Evolutionary conservation across 2,329 filamentous ascomycete species (phyloP), one percentile per base, ranked within the genome.

Genomic region (Hymenotorrendiella dingleyae): DNA sequence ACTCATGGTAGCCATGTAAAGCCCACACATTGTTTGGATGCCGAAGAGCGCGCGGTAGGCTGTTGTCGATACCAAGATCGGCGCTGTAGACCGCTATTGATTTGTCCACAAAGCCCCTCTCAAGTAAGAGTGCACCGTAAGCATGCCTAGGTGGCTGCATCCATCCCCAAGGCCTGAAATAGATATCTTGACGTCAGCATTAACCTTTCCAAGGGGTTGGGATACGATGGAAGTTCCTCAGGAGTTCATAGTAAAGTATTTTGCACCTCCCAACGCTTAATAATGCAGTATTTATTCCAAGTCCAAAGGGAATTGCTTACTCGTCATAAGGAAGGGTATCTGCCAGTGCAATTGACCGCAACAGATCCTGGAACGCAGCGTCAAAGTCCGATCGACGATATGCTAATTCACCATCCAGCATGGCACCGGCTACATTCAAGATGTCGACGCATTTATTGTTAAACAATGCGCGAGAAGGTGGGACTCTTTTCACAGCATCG

Each of bases 161-260:
- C 83, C 84, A 88, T 0, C 80, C 81, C 83, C 83, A 87, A 0
- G 84, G 84, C 58, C n/a, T n/a, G n/a, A n/a, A n/a, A n/a, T n/a
- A n/a, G n/a, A n/a, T n/a, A n/a, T n/a, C n/a, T n/a, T n/a, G n/a
- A n/a, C n/a, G n/a, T n/a, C n/a, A n/a, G n/a, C n/a, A n/a, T n/a
- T n/a, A n/a, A n/a, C n/a, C n/a, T n/a, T n/a, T n/a, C n/a, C n/a
- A n/a, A n/a, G n/a, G n/a, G n/a, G n/a, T n/a, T n/a, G n/a, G n/a
- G n/a, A n/a, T n/a, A n/a, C n/a, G n/a, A n/a, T n/a, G n/a, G n/a
- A n/a, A n/a, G n/a, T n/a, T n/a, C n/a, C n/a, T n/a, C n/a, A n/a
- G n/a, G n/a, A n/a, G n/a, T n/a, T n/a, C n/a, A n/a, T n/a, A n/a
- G n/a, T n/a, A n/a, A n/a, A n/a, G n/a, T n/a, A n/a, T n/a, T n/a